Evolutionary conservation across 2,329 filamentous ascomycete genomes (phyloP), one percentile per base, ranked within the genome.

Genomic region (Arthrocladium fulminans): DNA sequence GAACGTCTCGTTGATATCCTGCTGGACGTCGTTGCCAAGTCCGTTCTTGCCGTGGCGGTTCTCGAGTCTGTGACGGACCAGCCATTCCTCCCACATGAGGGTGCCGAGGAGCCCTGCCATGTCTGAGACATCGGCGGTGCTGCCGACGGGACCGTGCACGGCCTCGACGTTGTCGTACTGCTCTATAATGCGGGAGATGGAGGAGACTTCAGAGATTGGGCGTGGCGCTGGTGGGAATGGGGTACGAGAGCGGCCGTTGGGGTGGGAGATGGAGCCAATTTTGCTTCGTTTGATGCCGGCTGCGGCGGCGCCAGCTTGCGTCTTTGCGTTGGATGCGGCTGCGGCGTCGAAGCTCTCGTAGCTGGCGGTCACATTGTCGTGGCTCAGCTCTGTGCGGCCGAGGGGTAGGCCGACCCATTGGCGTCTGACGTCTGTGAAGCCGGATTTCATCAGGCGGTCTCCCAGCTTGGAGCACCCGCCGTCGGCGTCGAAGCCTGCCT

Each of bases 61-160:
- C 72, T 96, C 89, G 69, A 83, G 78, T 69, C 92, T 86, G 60
- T 90, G 77, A 61, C 88, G 86, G 57, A 96, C 70, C 65, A 97
- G 77, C 92, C 92, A 98, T 64, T 87, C 85, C 75, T 98, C 92
- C 90, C 89, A 98, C 64, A 83, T 82, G 82, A 88, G 92, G 22
- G 84, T 83, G 3, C 88, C 92, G 1, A 90, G 80, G 34, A 97
- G 70, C 17, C 89, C 89, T 10, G 86, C 84, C 55, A 95, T 73
- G 58, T 78, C 81, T 1, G 86, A 86, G 12, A 83, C 79, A 61
- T 81, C 79, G 43, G 81, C 78, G 0, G 84, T 88, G 59, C 77
- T 84, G 6, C 85, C 85, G n/a, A 73, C 61, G 1, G 71, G 69
- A 1, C 70, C 70, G 15, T 69, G 68, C 5, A 71, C 70, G 15